Base-by-base conservation (phyloP, 2,329 filamentous ascomycete genomes). In the Canariomyces notabilis region DNA sequence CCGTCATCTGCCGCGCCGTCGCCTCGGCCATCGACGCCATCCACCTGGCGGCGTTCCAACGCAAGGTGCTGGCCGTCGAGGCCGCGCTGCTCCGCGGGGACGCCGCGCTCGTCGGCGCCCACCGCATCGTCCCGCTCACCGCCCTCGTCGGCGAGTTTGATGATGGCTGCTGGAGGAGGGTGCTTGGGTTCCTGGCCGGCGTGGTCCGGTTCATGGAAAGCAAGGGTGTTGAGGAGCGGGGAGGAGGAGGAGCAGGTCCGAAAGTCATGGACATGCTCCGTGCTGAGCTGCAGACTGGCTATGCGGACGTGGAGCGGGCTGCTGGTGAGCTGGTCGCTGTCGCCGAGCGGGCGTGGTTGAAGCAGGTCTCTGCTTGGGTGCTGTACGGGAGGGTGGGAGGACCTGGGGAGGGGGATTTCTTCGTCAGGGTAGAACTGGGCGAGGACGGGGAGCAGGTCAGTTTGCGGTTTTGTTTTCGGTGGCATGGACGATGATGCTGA, bases 61-160 rank as follows among this genome's bases (percentile, higher is more conserved):
- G 77, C 36, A 89, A 89, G 62, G 83, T 97, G 5, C 71, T 97
- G 7, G 80, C 89, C 44, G 88, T 96, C 4, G 93, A 98, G 67
- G 78, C 77, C 47, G 76, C 76, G 11, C 86, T 98, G 20, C 69
- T 97, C 41, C 77, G 75, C 37, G 80, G 82, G 58, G 89, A 96
- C 69, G 77, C 89, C 2, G 79, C 73, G 6, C 79, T 87, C 48
- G 91, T 97, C 1, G 91, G 91, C 34, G 91, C 87, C 1, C 95
- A 96, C 64, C 85, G 91, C 51, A 94, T 95, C 52, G 91, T 97
- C 18, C 91, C 93, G 2, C 68, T 98, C 57, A 94, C 93, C 40
- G 84, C 83, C 2, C 77, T 97, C 16, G 82, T 95, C 21, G 79
- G 77, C 5, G 85, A 93, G 60, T 96, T 97, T 59, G 82, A 85